phyloP scores from a whole-genome alignment of 306 rosid species.

The Quercus variabilis region DNA sequence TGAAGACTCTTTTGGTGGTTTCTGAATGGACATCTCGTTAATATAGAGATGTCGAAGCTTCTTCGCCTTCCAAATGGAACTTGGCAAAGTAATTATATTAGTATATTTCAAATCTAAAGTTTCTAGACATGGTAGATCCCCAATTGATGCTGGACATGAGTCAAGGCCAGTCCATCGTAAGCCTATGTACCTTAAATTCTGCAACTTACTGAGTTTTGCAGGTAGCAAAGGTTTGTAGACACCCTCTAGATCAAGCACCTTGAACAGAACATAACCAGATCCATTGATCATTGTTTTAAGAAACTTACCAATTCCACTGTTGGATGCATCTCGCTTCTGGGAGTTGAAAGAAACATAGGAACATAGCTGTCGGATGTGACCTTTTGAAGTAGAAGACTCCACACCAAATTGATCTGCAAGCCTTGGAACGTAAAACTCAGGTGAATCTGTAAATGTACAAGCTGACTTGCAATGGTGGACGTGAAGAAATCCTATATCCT shows the following conservation, averaged over 20 bases:
- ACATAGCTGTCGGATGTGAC: background rate
- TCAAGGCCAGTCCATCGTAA: conserved; percentile 23
- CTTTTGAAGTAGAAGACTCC: background rate
- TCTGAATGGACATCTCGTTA: background rate
- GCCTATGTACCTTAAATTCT: conserved; percentile 13
- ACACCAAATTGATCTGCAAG: conserved; percentile 6
- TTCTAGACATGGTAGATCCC: background rate
- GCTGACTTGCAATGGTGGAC: background rate
- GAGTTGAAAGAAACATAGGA: conserved; percentile 14
- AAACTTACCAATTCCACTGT: background rate
- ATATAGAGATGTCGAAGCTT: conserved; percentile 19
- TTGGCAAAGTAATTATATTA: background rate
- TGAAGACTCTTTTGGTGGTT: background rate
- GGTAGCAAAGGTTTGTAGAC: conserved; percentile 19
- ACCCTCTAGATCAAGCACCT: conserved; percentile 26
- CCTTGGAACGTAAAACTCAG: background rate
- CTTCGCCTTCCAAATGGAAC: conserved; percentile 12
- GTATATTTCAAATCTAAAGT: conserved; percentile 22
- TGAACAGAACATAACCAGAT: conserved; percentile 7
- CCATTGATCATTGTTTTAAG: background rate
- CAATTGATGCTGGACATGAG: conserved; percentile 8
- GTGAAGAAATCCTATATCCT: background rate
- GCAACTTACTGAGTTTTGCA: background rate
- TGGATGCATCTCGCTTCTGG: background rate
- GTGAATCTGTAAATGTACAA: background rate